Evolutionary conservation across 148 eudicot species (phyloP).

Genomic region (Rhododendron ferrugineum): DNA sequence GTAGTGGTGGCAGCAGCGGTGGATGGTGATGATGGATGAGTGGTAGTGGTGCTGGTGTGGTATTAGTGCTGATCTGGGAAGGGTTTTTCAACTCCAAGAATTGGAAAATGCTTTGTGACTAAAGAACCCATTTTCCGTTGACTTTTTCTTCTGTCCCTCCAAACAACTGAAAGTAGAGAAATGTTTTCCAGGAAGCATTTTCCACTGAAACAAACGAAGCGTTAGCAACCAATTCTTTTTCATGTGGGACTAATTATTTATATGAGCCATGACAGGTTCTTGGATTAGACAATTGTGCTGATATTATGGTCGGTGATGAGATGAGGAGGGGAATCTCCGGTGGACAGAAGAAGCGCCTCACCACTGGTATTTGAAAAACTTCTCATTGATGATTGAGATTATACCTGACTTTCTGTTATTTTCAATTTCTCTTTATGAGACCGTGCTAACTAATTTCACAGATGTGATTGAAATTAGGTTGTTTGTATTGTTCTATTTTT

Average conservation of each 20-base stretch:
- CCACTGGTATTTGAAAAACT: slow-evolving; percentile 23
- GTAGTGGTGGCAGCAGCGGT: not conserved
- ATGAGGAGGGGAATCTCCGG: slow-evolving; percentile 50
- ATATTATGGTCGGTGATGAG: slow-evolving; percentile 40
- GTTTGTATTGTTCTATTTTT: not conserved
- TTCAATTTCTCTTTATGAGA: not conserved
- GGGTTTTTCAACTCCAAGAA: not conserved
- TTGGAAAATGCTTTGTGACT: not conserved
- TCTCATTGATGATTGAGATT: not conserved
- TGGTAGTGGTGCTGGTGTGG: not conserved
- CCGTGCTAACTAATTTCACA: not conserved
- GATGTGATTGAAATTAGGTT: not conserved
- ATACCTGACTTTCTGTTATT: not conserved
- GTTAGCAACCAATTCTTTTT: not conserved
- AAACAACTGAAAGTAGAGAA: not conserved
- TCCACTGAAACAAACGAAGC: not conserved
- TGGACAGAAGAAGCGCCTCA: slow-evolving; percentile 45
- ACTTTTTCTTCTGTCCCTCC: not conserved
- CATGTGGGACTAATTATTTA: not conserved
- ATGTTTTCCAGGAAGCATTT: not conserved
- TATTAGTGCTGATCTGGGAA: not conserved
- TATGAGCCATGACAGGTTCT: slow-evolving; percentile 18
- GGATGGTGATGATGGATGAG: not conserved
- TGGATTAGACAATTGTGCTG: slow-evolving; percentile 37
- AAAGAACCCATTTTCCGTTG: not conserved